Evolutionary conservation across 345 rosid species (phyloP).

Genomic region (Boechera divaricarpa): DNA sequence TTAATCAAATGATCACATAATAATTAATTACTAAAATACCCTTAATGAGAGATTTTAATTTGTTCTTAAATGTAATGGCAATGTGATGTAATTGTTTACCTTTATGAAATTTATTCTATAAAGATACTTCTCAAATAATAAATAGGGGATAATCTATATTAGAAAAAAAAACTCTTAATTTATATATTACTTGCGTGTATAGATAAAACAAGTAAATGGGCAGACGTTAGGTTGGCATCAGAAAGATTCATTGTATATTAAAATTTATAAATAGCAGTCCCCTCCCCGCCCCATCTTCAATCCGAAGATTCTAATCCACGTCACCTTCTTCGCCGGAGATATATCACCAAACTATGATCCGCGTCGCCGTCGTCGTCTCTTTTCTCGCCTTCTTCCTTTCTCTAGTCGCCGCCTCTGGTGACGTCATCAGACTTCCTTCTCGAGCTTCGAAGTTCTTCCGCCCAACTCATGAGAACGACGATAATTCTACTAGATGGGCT

Average conservation of each 20-base stretch:
- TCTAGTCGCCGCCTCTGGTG: constrained; percentile 42
- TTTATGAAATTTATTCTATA: no score
- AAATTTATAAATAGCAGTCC: constrained; percentile 13
- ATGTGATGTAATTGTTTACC: no score
- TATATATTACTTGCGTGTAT: constrained; percentile 21
- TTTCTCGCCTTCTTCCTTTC: constrained; percentile 42
- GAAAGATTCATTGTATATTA: constrained; percentile 17
- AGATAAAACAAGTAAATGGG: constrained; percentile 1
- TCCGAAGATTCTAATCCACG: constrained; percentile 38
- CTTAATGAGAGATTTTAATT: no score
- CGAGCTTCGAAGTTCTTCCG: constrained; percentile 64
- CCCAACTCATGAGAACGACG: constrained; percentile 43
- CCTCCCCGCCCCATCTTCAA: background rate
- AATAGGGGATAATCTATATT: no score
- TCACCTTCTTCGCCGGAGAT: constrained; percentile 15
- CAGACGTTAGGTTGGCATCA: constrained; percentile 28
- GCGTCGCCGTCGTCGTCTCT: constrained; percentile 33
- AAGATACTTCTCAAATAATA: no score
- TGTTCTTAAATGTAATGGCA: no score
- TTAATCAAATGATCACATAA: no score
- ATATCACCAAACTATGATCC: constrained; percentile 39
- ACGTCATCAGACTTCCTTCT: constrained; percentile 64
- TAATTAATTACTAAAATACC: no score
- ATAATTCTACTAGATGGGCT: constrained; percentile 73
- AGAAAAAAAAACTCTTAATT: background rate